A percentile compares a stretch with the other conserved stretches of the same genome.
phyloP scores from a whole-genome alignment of 306 rosid species.

The Fragaria ananassa region DNA sequence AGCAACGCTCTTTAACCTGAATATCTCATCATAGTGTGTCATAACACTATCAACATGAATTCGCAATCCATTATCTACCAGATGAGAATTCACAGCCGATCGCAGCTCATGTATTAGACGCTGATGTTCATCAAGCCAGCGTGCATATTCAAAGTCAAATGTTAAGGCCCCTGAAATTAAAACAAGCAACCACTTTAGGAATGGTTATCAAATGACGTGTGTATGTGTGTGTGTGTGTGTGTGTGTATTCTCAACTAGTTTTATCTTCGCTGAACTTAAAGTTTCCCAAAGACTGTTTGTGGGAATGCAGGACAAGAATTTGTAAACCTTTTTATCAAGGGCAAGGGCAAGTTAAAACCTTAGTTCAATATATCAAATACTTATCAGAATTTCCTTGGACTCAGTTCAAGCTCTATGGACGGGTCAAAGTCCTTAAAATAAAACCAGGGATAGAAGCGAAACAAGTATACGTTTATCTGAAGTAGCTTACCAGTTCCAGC shows the following conservation, averaged over 20 bases:
- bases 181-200: neutral
- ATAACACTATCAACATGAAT: constrained; percentile 64
- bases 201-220: neutral
- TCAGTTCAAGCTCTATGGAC: neutral
- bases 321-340: neutral
- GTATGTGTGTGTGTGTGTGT: too few relatives aligned
- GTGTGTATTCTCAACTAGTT: neutral
- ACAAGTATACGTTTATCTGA: neutral
- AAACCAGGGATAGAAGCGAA: neutral
- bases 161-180: constrained; percentile 50
- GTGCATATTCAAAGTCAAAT: constrained; percentile 66
- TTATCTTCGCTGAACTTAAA: neutral
- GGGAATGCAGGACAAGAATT: neutral
- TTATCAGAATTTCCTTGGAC: neutral
- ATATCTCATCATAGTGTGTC: constrained; percentile 65
- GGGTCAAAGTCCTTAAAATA: neutral
- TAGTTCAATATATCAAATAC: neutral
- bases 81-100: constrained; percentile 57
- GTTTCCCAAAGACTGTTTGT: neutral
- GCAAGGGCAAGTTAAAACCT: neutral
- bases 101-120: constrained; percentile 54
- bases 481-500: constrained; percentile 51
- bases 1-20: constrained; percentile 64
- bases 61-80: constrained; percentile 60
- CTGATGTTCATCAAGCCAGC: constrained; percentile 80